Conservation (phyloP, 139 green algal genomes). For the Dunaliella primolecta region DNA sequence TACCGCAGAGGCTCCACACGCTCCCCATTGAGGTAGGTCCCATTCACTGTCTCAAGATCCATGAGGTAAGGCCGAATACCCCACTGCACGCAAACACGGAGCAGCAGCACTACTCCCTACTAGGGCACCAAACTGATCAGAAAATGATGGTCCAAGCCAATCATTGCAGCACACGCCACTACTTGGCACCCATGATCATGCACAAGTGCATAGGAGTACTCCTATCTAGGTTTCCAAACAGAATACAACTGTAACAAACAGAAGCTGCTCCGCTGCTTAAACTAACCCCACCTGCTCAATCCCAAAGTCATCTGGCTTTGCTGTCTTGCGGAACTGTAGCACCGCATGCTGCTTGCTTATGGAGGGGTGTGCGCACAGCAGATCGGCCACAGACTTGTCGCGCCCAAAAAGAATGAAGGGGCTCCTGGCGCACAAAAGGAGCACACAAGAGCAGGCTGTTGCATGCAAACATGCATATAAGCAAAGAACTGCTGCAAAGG, state of each 20-base stretch:
- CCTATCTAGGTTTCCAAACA: too few relatives aligned
- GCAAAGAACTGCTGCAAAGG: too few relatives aligned
- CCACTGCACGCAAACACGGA: slow-evolving; percentile 2
- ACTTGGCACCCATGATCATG: too few relatives aligned
- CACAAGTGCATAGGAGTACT: too few relatives aligned
- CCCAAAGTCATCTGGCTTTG: slow-evolving; percentile 14
- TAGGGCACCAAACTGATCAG: too few relatives aligned
- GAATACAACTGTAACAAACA: too few relatives aligned
- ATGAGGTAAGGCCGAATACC: slow-evolving; percentile 84
- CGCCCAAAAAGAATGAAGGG: slow-evolving; percentile 89
- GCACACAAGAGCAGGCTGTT: background rate
- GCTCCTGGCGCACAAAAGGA: slow-evolving; percentile 34
- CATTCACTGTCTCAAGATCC: slow-evolving; percentile 91
- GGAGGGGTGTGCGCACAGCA: slow-evolving; percentile 92
- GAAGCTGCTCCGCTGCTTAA: too few relatives aligned
- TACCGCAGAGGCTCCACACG: slow-evolving; percentile 75
- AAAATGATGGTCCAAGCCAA: too few relatives aligned
- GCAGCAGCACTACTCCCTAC: too few relatives aligned
- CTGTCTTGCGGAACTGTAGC: slow-evolving; percentile 63
- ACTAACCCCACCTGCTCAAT: slow-evolving; percentile 14
- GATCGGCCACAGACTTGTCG: slow-evolving; percentile 80
- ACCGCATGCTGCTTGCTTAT: slow-evolving; percentile 97
- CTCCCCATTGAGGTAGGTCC: slow-evolving; percentile 90
- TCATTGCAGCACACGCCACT: too few relatives aligned
- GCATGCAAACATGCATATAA: too few relatives aligned